Percentiles rank a stretch among this genome's conserved stretches.
These are phyloP conservation scores for Vitis hybrid DNA, from an alignment of 177 flowering plant species.

Conservation along the genomic window DNA sequence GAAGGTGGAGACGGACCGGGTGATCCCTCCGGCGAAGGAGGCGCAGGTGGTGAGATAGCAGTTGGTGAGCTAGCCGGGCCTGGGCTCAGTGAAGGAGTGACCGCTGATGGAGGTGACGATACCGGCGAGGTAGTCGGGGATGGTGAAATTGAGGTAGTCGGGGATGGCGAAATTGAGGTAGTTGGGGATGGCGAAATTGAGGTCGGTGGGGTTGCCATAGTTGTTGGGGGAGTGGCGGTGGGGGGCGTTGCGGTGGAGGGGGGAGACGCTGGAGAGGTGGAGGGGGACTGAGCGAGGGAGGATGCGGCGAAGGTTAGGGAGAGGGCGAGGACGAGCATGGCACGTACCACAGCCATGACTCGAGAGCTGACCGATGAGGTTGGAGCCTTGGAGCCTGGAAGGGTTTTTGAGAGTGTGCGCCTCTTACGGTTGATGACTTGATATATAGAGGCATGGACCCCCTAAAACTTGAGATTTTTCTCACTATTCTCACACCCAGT, in stretches of 20 bases:
- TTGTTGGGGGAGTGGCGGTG: slow-evolving; percentile 11
- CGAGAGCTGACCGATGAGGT: background rate
- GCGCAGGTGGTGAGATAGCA: background rate
- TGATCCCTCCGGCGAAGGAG: background rate
- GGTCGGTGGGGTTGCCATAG: slow-evolving; percentile 11
- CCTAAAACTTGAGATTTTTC: no score
- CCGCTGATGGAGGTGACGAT: background rate
- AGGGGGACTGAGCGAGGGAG: slow-evolving; percentile 39
- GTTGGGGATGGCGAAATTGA: slow-evolving; percentile 6
- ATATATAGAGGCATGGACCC: no score
- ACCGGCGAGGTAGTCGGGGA: slow-evolving; percentile 17
- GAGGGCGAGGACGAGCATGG: slow-evolving; percentile 29
- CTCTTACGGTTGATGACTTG: no score
- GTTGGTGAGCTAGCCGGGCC: slow-evolving; percentile 8
- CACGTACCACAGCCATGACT: slow-evolving; percentile 37
- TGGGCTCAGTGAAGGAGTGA: slow-evolving; percentile 11
- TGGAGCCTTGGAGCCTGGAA: no score
- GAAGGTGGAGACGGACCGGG: background rate
- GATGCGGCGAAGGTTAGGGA: slow-evolving; percentile 24
- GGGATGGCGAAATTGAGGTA: background rate
- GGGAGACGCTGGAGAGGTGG: slow-evolving; percentile 21
- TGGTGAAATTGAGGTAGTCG: background rate
- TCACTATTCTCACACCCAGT: no score
- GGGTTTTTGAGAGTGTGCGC: background rate
- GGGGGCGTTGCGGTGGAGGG: slow-evolving; percentile 5